A percentile compares a stretch with the other conserved stretches of the same genome.
Evolutionary conservation across 2,329 filamentous ascomycete genomes (phyloP).

Genomic region (Aspergillus piperis): DNA sequence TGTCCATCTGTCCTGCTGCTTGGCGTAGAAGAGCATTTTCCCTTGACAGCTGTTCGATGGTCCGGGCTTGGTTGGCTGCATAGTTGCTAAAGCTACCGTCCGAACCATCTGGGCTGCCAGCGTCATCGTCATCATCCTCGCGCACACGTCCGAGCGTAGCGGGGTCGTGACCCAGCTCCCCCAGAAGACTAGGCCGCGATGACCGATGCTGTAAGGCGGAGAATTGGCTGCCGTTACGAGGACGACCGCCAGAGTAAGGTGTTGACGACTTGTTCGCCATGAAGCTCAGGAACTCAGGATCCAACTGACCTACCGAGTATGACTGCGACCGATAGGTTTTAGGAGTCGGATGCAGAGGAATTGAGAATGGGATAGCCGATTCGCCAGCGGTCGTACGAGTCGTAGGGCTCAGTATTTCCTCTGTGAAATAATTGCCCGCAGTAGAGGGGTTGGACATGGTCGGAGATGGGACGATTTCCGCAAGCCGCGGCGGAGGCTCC

Average conservation of each 20-base stretch:
- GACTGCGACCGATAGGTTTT: conserved; percentile 96
- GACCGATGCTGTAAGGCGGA: conserved; percentile 77
- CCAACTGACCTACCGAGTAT: conserved; percentile 90
- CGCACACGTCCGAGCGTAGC: conserved; percentile 49
- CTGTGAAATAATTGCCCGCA: conserved; percentile 53
- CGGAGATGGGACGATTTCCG: conserved; percentile 74
- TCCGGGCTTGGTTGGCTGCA: conserved; percentile 44
- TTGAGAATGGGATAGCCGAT: conserved; percentile 73
- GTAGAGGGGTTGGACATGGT: conserved; percentile 61
- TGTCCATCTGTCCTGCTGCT: conserved; percentile 44
- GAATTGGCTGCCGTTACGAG: conserved; percentile 52
- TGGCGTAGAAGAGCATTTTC: conserved; percentile 52
- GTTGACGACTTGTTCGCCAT: conserved; percentile 36
- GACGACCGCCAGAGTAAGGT: conserved; percentile 33
- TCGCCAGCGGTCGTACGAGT: conserved; percentile 53
- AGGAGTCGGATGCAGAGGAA: conserved; percentile 83
- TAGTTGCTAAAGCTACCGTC: conserved; percentile 42
- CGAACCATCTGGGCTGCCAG: conserved; percentile 41
- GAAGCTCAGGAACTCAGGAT: conserved; percentile 59
- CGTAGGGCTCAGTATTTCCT: conserved; percentile 55
- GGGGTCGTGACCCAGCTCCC: conserved; percentile 49
- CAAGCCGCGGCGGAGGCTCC: conserved; percentile 71
- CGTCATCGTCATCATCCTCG: conserved; percentile 53
- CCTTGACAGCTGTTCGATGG: conserved; percentile 49
- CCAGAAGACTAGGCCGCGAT: conserved; percentile 59